phyloP scores from a whole-genome alignment of 305 asterid species.

The Ilex paraguariensis region DNA sequence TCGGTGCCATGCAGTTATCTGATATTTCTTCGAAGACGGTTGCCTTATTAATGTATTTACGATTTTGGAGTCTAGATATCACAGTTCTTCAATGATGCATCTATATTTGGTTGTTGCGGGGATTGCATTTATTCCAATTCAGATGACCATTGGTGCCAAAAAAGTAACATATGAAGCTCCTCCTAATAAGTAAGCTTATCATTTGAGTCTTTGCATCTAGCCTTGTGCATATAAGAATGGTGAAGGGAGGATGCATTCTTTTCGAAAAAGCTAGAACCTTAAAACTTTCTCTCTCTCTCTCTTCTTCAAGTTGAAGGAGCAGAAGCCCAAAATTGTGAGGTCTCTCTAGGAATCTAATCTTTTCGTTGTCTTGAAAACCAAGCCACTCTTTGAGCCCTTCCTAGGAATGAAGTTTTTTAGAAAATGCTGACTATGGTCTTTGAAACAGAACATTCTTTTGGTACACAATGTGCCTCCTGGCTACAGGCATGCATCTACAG shows the following conservation, averaged over 20 bases:
- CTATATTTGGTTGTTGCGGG: constrained; percentile 88
- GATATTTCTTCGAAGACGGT: constrained; percentile 16
- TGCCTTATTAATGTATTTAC: constrained; percentile 17
- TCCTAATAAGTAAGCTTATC: constrained; percentile 72
- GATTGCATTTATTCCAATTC: constrained; percentile 47
- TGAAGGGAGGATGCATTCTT: constrained; percentile 19
- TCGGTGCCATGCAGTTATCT: constrained; percentile 11
- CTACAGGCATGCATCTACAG: background rate
- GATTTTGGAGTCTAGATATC: constrained; percentile 28
- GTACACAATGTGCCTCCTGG: background rate
- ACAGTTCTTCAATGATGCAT: constrained; percentile 52
- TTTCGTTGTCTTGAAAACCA: background rate
- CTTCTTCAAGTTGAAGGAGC: background rate
- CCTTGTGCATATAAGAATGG: constrained; percentile 23
- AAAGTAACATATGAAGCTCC: constrained; percentile 64
- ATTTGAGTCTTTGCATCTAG: constrained; percentile 48
- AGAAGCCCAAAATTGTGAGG: background rate
- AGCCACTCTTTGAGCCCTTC: background rate
- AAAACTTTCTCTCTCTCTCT: background rate
- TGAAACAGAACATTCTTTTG: background rate
- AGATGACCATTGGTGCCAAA: constrained; percentile 60
- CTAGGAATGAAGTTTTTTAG: background rate
- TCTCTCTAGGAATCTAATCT: background rate
- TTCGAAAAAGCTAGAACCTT: background rate
- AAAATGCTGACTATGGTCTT: too few relatives aligned